Evolutionary conservation across 2,329 filamentous ascomycete species (phyloP).

Genomic region (Cordyceps javanica): DNA sequence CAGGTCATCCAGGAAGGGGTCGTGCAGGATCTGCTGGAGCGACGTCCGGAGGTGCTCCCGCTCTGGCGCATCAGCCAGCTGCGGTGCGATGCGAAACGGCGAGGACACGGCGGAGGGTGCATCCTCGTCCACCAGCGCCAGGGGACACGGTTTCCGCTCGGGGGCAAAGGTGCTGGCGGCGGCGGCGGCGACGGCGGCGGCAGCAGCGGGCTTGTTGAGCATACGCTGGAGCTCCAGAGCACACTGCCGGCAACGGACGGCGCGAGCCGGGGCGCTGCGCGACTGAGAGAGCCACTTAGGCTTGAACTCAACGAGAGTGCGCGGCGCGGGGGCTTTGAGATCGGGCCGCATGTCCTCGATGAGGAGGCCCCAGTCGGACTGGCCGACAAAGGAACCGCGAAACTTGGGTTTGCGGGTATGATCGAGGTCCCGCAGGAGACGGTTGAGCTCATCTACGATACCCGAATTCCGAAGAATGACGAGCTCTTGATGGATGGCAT

Average conservation of each 20-base stretch:
- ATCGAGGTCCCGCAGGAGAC: slow-evolving; percentile 44
- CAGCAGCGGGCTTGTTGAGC: slow-evolving; percentile 22
- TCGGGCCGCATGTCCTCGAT: slow-evolving; percentile 62
- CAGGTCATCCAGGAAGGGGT: slow-evolving; percentile 29
- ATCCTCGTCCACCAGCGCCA: slow-evolving; percentile 53
- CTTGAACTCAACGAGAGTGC: slow-evolving; percentile 63
- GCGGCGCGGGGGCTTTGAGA: slow-evolving; percentile 16
- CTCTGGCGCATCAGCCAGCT: slow-evolving; percentile 22
- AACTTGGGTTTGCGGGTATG: slow-evolving; percentile 38
- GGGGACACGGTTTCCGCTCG: slow-evolving; percentile 52
- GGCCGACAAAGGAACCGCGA: slow-evolving; percentile 42
- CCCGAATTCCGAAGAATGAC: slow-evolving; percentile 30
- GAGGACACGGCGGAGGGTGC: slow-evolving; percentile 38
- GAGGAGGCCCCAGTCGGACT: slow-evolving; percentile 59
- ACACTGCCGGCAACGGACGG: slow-evolving; percentile 68
- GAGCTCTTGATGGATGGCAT: slow-evolving; percentile 33
- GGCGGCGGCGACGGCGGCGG: slow-evolving; percentile 5
- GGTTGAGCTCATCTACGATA: slow-evolving; percentile 43
- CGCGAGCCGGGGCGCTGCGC: slow-evolving; percentile 57
- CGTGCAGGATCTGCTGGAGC: slow-evolving; percentile 26
- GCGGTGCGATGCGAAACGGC: slow-evolving; percentile 33
- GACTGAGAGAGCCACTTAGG: slow-evolving; percentile 80
- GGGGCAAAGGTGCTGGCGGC: slow-evolving; percentile 23
- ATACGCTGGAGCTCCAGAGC: slow-evolving; percentile 43
- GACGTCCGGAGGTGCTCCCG: slow-evolving; percentile 22